These are phyloP conservation scores for Malus hybrid DNA, from an alignment of 331 rosid species.

Conservation along the genomic window DNA sequence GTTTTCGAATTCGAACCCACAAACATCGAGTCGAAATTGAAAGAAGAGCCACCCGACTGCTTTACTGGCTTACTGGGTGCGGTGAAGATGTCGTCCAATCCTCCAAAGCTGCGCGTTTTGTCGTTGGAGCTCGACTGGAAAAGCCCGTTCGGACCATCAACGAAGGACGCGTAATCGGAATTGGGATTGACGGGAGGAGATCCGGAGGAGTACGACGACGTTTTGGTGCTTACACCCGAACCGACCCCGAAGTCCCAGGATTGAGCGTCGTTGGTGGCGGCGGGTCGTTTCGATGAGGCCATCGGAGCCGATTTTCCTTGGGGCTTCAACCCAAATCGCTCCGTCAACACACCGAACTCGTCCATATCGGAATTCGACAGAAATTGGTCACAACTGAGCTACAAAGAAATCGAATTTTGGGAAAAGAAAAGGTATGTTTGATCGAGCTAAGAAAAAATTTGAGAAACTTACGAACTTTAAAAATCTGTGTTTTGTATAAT, in stretches of 20 bases:
- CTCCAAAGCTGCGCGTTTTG: slow-evolving; percentile 22
- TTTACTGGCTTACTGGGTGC: slow-evolving; percentile 17
- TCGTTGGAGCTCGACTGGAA: slow-evolving; percentile 4
- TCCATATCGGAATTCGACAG: slow-evolving; percentile 39
- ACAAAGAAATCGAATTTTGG: background rate
- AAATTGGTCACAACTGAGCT: background rate
- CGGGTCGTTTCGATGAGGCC: slow-evolving; percentile 52
- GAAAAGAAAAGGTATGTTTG: background rate
- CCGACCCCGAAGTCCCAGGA: slow-evolving; percentile 18
- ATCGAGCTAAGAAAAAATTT: background rate
- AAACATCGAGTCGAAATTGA: slow-evolving; percentile 54
- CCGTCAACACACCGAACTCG: slow-evolving; percentile 81
- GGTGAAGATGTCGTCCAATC: slow-evolving; percentile 39
- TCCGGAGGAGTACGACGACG: slow-evolving; percentile 20
- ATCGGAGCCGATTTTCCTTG: slow-evolving; percentile 89
- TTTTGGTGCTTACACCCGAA: slow-evolving; percentile 23
- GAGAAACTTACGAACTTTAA: background rate
- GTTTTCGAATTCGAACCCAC: slow-evolving; percentile 35
- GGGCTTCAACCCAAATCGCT: slow-evolving; percentile 67
- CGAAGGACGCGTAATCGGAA: slow-evolving; percentile 26
- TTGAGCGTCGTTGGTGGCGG: background rate
- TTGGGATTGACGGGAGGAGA: slow-evolving; percentile 11
- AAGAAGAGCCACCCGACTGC: slow-evolving; percentile 26
- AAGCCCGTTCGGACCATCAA: slow-evolving; percentile 16
- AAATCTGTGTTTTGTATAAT: background rate